Evolutionary conservation across 352 stramenopile genomes (phyloP).

Genomic region (Achlya hypogyna): DNA sequence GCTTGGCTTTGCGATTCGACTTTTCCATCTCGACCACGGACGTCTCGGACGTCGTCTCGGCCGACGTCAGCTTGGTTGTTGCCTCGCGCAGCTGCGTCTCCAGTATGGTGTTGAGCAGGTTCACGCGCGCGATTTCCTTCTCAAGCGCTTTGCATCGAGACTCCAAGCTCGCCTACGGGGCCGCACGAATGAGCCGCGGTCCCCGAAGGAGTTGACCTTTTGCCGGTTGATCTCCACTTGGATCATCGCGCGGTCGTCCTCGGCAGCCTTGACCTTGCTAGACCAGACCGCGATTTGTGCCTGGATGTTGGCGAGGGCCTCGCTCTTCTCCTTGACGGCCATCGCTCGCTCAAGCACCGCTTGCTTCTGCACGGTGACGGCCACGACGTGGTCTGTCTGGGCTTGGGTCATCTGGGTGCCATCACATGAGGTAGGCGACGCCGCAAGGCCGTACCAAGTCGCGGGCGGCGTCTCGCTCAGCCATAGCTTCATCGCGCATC

Average conservation of each 20-base stretch:
- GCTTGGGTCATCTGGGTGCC: constrained; percentile 21
- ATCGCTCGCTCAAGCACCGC: constrained; percentile 34
- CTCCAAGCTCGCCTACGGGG: constrained; percentile 14
- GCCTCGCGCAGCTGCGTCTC: constrained; percentile 26
- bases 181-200: neutral
- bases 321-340: constrained; percentile 28
- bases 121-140: constrained; percentile 27
- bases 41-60: constrained; percentile 8
- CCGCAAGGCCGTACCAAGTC: constrained; percentile 23
- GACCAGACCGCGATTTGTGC: constrained; percentile 38
- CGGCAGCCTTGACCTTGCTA: constrained; percentile 31
- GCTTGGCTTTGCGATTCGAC: constrained; percentile 4
- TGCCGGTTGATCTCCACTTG: constrained; percentile 53
- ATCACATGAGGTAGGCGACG: neutral
- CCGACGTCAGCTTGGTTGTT: constrained; percentile 22
- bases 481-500: constrained; percentile 38
- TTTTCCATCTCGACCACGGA: constrained; percentile 6
- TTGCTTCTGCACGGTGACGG: constrained; percentile 35
- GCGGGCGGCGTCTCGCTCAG: constrained; percentile 36
- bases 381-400: constrained; percentile 42
- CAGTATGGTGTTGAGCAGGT: constrained; percentile 22
- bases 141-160: constrained; percentile 15
- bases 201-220: constrained; percentile 16
- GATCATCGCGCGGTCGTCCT: constrained; percentile 46
- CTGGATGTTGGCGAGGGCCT: constrained; percentile 29